Conservation (phyloP, 2,329 filamentous ascomycete genomes). For the Tolypocladium album region DNA sequence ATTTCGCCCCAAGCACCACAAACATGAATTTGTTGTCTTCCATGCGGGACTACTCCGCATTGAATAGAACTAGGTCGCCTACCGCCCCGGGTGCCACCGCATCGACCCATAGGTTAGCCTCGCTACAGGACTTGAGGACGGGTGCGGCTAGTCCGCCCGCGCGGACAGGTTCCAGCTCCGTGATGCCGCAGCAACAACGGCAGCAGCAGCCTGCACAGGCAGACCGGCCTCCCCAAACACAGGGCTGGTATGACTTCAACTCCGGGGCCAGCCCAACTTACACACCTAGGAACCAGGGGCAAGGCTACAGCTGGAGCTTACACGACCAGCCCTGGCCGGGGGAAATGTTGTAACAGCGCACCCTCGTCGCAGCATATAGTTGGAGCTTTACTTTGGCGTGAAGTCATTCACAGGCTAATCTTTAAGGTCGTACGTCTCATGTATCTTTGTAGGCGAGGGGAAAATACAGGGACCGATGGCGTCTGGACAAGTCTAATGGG, state of each 20-base stretch:
- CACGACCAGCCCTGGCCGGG: constrained; percentile 10
- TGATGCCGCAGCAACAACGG: neutral
- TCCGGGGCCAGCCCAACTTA: constrained; percentile 9
- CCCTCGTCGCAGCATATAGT: neutral
- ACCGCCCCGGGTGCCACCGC: neutral
- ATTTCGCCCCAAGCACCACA: constrained; percentile 1
- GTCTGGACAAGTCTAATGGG: neutral
- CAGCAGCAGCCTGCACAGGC: neutral
- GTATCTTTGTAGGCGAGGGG: neutral
- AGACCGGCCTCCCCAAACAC: neutral
- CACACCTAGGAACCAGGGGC: constrained; percentile 8
- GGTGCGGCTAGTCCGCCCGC: neutral
- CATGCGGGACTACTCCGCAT: neutral
- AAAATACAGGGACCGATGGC: neutral
- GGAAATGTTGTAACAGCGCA: neutral
- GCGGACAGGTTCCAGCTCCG: neutral
- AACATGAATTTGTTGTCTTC: neutral
- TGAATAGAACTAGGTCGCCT: neutral
- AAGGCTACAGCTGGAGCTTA: constrained; percentile 14
- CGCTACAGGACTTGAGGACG: neutral
- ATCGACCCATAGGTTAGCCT: neutral
- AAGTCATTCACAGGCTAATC: neutral
- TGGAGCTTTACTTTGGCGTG: neutral
- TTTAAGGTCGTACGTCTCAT: neutral
- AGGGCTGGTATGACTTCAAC: constrained; percentile 3